Conservation (phyloP, 257 asterid species). For the Solanum arcanum region DNA sequence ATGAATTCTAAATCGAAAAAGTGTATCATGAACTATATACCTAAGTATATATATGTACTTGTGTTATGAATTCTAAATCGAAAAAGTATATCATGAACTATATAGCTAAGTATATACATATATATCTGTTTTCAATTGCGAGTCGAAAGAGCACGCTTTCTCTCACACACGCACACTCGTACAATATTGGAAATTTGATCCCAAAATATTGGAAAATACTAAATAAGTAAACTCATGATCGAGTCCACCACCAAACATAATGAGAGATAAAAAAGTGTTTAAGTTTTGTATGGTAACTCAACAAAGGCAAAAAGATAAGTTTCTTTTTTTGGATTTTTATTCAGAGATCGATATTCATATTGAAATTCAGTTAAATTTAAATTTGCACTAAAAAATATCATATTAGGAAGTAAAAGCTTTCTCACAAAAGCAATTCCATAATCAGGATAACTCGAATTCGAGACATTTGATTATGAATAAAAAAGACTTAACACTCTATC, state of each 20-base stretch:
- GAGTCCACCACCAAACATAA: not conserved
- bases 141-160: not conserved
- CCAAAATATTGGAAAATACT: not conserved
- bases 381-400: not conserved
- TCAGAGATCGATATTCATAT: not conserved
- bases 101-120: too few species aligned
- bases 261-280: not conserved
- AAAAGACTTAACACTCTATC: not conserved
- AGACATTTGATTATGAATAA: not conserved
- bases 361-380: fast-evolving
- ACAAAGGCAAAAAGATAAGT: not conserved
- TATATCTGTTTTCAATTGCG: not conserved
- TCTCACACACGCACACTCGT: too few species aligned
- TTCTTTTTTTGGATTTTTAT: too few species aligned
- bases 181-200: not conserved
- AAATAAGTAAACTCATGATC: not conserved
- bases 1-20: too few species aligned
- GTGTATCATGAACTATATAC: too few species aligned
- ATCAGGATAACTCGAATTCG: too few species aligned
- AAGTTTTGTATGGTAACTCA: not conserved
- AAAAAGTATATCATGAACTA: too few species aligned
- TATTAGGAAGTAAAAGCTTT: too few species aligned
- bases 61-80: too few species aligned
- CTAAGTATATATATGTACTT: too few species aligned
- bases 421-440: too few species aligned